Base-by-base conservation (phyloP, 1,284 basidiomycete species). In the Mrakiaceae sp. region DNA sequence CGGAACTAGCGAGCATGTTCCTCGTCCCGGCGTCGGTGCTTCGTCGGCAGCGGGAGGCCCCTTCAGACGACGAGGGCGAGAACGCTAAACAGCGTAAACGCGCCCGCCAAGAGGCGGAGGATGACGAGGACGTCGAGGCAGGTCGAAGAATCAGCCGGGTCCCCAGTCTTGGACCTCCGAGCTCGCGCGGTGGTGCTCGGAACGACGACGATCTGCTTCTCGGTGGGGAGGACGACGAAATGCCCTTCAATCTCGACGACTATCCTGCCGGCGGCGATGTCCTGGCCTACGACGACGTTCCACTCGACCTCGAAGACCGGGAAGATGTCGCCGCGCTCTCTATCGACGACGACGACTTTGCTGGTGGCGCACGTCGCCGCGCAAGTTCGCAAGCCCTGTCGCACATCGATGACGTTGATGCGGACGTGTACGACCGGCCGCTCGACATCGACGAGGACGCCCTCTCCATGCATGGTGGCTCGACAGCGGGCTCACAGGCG, bases 1-100 rank as follows among this genome's bases (percentile, higher is more conserved):
- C 88, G 0, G 89, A 94, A 74, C 80, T 97, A 8, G 81, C 82
- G 0, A 83, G 87, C 64, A 77, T 96, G 64, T 96, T 96, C 78
- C 81, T 88, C 76, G 87, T 90, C 62, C 89, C 90, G n/a, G 69
- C 84, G 9, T 79, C 76, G 60, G 58, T 77, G 39, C 75, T 79
- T 72, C 63, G 77, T 68, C 57, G 74, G 60, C 76, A 76, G 63
- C 73, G 79, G 46, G 70, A 69, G 53, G 69, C 60, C 4, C 27
- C 27, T 27, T 27, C 27, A 27, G 27, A 27, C 27, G 27, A 27
- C 27, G 70, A 66, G 9, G 64, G 61, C 4, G 68, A 67, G 27
- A 67, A 67, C 46, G 63, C 67, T 39, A 48, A 60, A 47, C 11
- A 16, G 55, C 50, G 58, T 48, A 68, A 68, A 70, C 68, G 71